phyloP scores from a whole-genome alignment of 768 basidiomycete genomes.

The Auricularia sp. region DNA sequence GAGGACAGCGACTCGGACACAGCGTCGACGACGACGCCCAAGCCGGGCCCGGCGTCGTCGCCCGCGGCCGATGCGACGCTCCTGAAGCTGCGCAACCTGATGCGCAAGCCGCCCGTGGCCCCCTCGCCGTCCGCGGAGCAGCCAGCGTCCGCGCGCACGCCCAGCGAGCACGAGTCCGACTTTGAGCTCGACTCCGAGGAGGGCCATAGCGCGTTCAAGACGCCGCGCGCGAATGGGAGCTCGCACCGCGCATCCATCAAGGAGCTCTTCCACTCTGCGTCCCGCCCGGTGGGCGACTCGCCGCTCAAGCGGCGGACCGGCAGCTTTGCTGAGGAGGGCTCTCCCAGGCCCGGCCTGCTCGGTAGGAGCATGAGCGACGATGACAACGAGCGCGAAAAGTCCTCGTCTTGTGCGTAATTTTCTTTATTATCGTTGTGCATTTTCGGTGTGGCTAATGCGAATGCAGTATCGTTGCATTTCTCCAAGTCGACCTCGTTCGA shows the following conservation, averaged over 20 bases:
- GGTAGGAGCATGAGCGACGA: not conserved
- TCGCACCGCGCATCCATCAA: not conserved
- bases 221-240: not conserved
- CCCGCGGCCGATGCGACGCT: not conserved
- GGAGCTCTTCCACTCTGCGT: not conserved
- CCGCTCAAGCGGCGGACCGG: not conserved
- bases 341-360: not conserved
- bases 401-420: not conserved
- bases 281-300: not conserved
- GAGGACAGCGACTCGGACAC: not conserved
- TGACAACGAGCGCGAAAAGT: not conserved
- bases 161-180: constrained; percentile 1
- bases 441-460: not conserved
- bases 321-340: not conserved
- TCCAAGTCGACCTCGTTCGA: not conserved
- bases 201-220: not conserved
- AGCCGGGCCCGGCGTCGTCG: not conserved
- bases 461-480: not conserved
- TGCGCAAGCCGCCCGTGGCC: not conserved
- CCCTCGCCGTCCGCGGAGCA: not conserved
- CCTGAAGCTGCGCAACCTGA: not conserved
- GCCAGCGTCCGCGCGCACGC: not conserved
- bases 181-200: not conserved
- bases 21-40: not conserved
- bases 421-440: not conserved